phyloP scores from a whole-genome alignment of 768 basidiomycete species.

The Austroboletus eburneus region DNA sequence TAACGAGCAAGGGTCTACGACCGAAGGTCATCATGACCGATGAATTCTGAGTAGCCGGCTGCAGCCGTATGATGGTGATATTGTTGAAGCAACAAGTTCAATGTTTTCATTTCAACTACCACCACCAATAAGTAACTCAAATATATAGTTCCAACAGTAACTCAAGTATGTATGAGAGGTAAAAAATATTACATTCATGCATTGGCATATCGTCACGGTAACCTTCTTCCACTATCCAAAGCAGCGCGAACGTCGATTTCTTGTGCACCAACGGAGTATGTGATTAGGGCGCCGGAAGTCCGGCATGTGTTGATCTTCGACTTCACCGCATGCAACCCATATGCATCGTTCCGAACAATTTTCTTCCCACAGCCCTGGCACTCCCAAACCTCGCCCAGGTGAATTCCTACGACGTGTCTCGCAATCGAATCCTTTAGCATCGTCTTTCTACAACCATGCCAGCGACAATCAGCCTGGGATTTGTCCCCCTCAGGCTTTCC shows the following conservation, averaged over 20 bases:
- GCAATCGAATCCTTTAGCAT: constrained; percentile 25
- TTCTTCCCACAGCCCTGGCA: constrained; percentile 14
- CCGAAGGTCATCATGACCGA: no score
- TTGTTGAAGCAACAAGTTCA: no score
- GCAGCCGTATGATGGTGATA: no score
- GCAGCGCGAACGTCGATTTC: constrained; percentile 4
- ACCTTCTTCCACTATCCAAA: constrained; percentile 3
- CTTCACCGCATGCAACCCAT: constrained; percentile 2
- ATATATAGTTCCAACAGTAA: no score
- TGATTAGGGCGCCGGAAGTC: constrained; percentile 5
- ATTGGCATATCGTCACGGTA: neutral
- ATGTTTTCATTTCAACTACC: no score
- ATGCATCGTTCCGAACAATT: constrained; percentile 7
- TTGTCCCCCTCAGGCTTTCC: constrained; percentile 10
- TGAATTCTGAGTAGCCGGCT: no score
- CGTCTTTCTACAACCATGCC: constrained; percentile 10
- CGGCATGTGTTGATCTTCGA: constrained; percentile 3
- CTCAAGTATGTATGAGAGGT: no score
- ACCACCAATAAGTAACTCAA: no score
- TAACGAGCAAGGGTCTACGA: no score
- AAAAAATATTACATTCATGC: neutral
- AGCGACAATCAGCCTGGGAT: constrained; percentile 3
- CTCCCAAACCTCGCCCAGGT: constrained; percentile 14
- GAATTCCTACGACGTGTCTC: constrained; percentile 15
- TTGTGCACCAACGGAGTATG: constrained; percentile 4